phyloP scores from a whole-genome alignment of 2,329 filamentous ascomycete species.

The Coniochaeta sp. region DNA sequence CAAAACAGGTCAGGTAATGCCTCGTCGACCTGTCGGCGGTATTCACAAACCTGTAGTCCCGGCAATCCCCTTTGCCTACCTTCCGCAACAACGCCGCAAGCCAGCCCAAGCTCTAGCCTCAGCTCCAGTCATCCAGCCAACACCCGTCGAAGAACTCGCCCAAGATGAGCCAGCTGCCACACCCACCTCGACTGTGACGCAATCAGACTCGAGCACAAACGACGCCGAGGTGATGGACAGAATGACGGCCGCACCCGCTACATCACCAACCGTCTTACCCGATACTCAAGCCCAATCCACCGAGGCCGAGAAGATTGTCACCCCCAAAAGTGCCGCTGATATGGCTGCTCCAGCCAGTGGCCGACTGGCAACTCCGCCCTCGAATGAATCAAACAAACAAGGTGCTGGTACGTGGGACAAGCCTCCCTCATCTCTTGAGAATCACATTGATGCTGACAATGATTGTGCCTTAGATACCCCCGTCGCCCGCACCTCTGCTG shows the following conservation, averaged over 20 bases:
- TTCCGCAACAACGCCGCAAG: slow-evolving; percentile 9
- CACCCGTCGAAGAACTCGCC: too few species aligned
- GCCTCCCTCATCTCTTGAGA: background rate
- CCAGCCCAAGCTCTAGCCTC: background rate
- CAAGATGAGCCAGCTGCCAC: too few species aligned
- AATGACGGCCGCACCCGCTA: background rate
- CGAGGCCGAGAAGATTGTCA: background rate
- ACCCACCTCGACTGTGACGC: too few species aligned
- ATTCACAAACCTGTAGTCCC: slow-evolving; percentile 15
- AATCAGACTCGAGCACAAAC: too few species aligned
- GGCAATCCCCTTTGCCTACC: slow-evolving; percentile 17
- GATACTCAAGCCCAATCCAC: background rate
- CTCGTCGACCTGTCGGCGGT: slow-evolving; percentile 9
- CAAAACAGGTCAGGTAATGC: slow-evolving; percentile 12
- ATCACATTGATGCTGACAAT: background rate
- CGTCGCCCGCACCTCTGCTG: background rate
- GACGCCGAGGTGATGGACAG: too few species aligned
- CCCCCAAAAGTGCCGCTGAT: background rate
- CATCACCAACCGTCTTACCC: background rate
- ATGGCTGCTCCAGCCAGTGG: background rate
- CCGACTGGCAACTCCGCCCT: background rate
- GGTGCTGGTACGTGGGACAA: background rate
- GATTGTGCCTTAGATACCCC: slow-evolving; percentile 8
- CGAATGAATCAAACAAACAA: background rate
- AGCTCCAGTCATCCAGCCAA: too few species aligned